A percentile compares a stretch with the other conserved stretches of the same genome.
phyloP scores from a whole-genome alignment of 441 rosid species.

The Kokia cookei region DNA sequence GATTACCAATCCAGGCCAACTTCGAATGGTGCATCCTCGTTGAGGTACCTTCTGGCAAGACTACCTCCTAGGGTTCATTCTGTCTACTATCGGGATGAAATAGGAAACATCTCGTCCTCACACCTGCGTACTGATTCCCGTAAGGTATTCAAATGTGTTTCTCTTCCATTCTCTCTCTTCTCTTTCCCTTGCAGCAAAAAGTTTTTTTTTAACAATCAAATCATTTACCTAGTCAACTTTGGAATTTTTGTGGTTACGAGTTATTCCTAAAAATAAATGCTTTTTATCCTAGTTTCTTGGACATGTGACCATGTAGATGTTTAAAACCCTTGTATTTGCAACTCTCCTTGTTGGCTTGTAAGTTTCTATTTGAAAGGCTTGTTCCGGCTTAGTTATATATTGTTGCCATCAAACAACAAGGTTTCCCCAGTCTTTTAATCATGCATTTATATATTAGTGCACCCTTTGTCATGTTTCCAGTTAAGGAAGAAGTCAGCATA shows the following conservation, averaged over 20 bases:
- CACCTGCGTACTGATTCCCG: constrained; percentile 62
- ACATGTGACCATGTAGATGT: background rate
- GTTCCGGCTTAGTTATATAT: background rate
- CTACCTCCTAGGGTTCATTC: constrained; percentile 96
- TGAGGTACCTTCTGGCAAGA: constrained; percentile 68
- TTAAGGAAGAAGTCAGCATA: background rate
- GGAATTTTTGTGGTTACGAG: background rate
- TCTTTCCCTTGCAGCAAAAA: background rate
- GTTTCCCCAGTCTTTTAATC: background rate
- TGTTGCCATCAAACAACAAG: background rate
- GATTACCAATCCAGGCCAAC: constrained; percentile 85
- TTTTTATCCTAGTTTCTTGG: background rate
- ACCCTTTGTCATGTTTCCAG: background rate
- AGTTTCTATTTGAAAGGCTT: background rate
- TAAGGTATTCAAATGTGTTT: constrained; percentile 44
- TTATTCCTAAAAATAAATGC: background rate
- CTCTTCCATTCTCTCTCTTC: background rate
- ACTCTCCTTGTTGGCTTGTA: background rate
- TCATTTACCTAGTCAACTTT: background rate
- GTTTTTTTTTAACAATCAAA: background rate
- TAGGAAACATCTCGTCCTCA: constrained; percentile 97
- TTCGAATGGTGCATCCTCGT: constrained; percentile 64
- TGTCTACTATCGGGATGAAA: constrained; percentile 90
- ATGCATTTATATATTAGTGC: background rate
- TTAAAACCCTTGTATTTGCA: constrained; percentile 1